Evolutionary conservation across 768 basidiomycete genomes (phyloP), one percentile per base, ranked within the genome.

Genomic region (Lactifluus subvellereus): DNA sequence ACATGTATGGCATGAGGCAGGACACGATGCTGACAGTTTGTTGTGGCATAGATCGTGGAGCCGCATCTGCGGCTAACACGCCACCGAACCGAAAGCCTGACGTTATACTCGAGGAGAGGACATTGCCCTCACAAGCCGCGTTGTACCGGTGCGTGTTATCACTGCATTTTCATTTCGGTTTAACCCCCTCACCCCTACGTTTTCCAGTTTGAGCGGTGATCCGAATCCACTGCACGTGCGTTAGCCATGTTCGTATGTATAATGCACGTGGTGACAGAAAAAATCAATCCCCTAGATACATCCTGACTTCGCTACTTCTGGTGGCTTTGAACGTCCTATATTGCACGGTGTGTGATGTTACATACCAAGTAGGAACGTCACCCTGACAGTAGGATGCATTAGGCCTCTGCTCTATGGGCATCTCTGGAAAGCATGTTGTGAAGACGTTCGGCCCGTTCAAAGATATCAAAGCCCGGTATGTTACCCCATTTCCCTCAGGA

Each of bases 391-490:
- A 30, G 14, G 40, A 49, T 60, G 22, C 27, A 2, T 11, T 60
- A 80, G 87, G 94, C 22, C 82, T 98, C 13, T 97, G 94, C 77
- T 89, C 79, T 35, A 89, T 98, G 84, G 97, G 96, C 20, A 86
- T 97, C 60, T 84, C 94, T 4, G 92, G 87, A 6, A 98, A 98
- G 75, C 94, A 98, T 71, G 86, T 99, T 40, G 73, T 91, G 66
- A 89, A 96, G 75, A 78, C 85, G 3, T 99, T 84, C 71, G 97
- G 97, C 13, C 73, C 82, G 16, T 96, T 82, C 77, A 84, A 84
- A 69, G 93, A 98, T 72, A 96, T 99, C 78, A 99, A 98, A 82
- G 94, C 92, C 62, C 84, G 96, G 84, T 91, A 70, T 71, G 84
- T 74, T 32, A 32, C 47, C 1, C 20, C 0, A 18, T 13, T 30